A percentile compares a stretch with the other conserved stretches of the same genome.
Conservation (phyloP, 176 grass and related monocot species). For the Aegilops sharonensis region DNA sequence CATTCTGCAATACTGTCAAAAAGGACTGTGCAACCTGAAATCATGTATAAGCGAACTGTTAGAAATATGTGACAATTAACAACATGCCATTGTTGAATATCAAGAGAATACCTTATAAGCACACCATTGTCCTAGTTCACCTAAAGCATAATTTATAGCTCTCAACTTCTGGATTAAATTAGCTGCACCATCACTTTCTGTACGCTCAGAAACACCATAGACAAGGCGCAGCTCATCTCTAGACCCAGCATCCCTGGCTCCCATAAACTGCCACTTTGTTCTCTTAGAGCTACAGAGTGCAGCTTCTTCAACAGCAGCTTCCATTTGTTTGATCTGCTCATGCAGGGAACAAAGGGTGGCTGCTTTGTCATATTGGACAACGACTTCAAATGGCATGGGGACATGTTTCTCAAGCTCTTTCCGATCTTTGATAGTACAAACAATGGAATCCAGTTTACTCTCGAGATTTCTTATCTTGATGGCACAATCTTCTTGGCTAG, state of each 20-base stretch:
- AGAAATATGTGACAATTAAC: conserved; percentile 28
- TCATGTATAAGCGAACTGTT: conserved; percentile 28
- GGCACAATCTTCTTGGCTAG: conserved; percentile 98
- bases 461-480: conserved; percentile 99
- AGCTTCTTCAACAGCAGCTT: conserved; percentile 74
- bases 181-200: conserved; percentile 97
- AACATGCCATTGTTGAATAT: not conserved
- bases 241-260: conserved; percentile 93
- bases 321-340: conserved; percentile 95
- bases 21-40: conserved; percentile 92
- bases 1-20: conserved; percentile 90
- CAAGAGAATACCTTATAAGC: conserved; percentile 74
- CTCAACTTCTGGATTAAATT: conserved; percentile 99
- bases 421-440: conserved; percentile 93
- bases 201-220: conserved; percentile 99
- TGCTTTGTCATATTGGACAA: conserved; percentile 94
- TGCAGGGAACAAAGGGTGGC: conserved; percentile 82
- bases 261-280: conserved; percentile 99
- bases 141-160: conserved; percentile 95
- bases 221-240: conserved; percentile 93
- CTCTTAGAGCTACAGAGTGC: conserved; percentile 84
- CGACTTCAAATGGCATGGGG: conserved; percentile 80
- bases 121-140: conserved; percentile 99
- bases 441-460: conserved; percentile 89
- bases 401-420: conserved; percentile 99